Evolutionary conservation across 441 rosid genomes (phyloP).

Genomic region (Croton setiger): DNA sequence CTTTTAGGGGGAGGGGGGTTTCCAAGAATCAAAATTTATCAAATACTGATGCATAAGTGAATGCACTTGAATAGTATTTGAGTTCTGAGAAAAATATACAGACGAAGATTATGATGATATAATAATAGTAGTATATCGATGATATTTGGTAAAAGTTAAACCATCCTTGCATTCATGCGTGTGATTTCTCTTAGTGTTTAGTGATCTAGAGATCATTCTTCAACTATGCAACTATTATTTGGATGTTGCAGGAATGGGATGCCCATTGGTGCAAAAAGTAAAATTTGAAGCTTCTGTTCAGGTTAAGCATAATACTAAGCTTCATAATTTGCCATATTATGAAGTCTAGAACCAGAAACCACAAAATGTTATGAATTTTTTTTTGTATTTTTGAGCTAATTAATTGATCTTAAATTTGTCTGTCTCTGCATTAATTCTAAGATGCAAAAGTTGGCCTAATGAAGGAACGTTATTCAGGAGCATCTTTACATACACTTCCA

Average conservation of each 20-base stretch:
- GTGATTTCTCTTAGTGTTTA: conserved; percentile 26
- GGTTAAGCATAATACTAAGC: conserved; percentile 40
- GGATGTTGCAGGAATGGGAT: conserved; percentile 67
- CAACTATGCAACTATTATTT: conserved; percentile 64
- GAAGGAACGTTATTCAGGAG: neutral
- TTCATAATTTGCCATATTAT: neutral
- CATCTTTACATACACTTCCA: neutral
- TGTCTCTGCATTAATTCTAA: neutral
- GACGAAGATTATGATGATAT: neutral
- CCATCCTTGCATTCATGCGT: conserved; percentile 15
- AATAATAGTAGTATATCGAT: neutral
- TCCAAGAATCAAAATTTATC: neutral
- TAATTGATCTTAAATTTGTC: neutral
- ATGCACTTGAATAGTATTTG: neutral
- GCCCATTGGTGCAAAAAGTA: conserved; percentile 54
- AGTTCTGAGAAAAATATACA: neutral
- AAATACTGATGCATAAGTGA: neutral
- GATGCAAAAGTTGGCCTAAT: neutral
- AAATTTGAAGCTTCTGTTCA: conserved; percentile 48
- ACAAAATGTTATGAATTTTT: neutral
- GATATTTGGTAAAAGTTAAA: neutral
- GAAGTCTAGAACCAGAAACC: neutral
- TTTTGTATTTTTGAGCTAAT: neutral
- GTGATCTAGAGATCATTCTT: conserved; percentile 38
- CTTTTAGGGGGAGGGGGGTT: too few relatives aligned